Conservation (phyloP, 176 grass and related monocot species). For the Phoenix roebelenii region DNA sequence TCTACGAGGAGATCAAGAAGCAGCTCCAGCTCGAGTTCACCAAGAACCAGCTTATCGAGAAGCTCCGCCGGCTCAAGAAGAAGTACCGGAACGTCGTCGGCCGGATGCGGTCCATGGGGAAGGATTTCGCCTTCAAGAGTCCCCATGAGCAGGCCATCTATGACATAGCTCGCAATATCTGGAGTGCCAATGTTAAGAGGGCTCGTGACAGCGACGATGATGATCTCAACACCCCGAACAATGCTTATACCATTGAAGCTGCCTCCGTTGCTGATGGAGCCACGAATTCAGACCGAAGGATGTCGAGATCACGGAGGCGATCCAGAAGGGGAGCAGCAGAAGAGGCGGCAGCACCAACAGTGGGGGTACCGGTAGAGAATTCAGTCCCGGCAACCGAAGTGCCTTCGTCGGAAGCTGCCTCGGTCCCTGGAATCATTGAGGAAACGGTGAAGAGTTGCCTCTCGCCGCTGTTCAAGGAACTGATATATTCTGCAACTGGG, state of each 20-base stretch:
- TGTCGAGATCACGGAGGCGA: slow-evolving; percentile 30
- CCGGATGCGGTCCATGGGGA: slow-evolving; percentile 36
- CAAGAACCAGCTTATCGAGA: slow-evolving; percentile 91
- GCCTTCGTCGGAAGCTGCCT: slow-evolving; percentile 1
- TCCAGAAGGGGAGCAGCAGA: slow-evolving; percentile 37
- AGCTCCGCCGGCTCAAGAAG: slow-evolving; percentile 93
- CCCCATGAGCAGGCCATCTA: slow-evolving; percentile 76
- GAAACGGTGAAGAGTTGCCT: slow-evolving; percentile 45
- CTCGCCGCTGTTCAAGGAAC: slow-evolving; percentile 64
- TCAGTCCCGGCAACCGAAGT: slow-evolving; percentile 15
- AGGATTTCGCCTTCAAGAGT: slow-evolving; percentile 53
- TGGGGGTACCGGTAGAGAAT: slow-evolving; percentile 27
- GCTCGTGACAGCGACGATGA: slow-evolving; percentile 38
- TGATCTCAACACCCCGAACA: slow-evolving; percentile 34
- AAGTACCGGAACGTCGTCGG: slow-evolving; percentile 65
- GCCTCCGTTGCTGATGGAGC: slow-evolving; percentile 12
- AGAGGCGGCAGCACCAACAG: slow-evolving; percentile 20
- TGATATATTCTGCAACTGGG: slow-evolving; percentile 40
- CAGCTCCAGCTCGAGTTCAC: slow-evolving; percentile 62
- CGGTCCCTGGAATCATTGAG: slow-evolving; percentile 23
- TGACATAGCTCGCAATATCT: slow-evolving; percentile 76
- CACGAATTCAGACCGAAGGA: slow-evolving; percentile 26
- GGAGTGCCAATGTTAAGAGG: slow-evolving; percentile 55
- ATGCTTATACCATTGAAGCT: background rate
- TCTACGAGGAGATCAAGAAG: slow-evolving; percentile 87